These are phyloP conservation scores for Hapsidospora chrysogenum DNA, from an alignment of 495 filamentous ascomycete species.

Conservation along the genomic window DNA sequence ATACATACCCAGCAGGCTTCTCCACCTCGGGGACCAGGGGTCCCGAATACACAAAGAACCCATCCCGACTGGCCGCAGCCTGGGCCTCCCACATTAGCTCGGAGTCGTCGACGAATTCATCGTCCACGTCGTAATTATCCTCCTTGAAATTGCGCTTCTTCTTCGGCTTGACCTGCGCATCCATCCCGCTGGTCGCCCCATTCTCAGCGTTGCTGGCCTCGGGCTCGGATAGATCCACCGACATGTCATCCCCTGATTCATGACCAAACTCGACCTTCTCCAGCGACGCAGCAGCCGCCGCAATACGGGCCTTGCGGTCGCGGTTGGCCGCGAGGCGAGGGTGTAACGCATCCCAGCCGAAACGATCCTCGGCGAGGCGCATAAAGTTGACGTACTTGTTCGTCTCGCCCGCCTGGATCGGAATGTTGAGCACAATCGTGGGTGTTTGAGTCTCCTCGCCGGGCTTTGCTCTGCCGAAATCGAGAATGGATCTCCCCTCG, in stretches of 20 bases:
- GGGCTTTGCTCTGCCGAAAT: constrained; percentile 29
- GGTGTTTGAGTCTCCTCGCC: constrained; percentile 40
- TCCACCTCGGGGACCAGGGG: constrained; percentile 75
- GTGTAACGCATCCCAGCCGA: constrained; percentile 87
- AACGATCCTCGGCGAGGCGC: constrained; percentile 77
- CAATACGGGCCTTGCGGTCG: constrained; percentile 60
- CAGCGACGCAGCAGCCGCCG: constrained; percentile 65
- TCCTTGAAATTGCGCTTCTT: constrained; percentile 74
- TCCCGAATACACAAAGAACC: constrained; percentile 78
- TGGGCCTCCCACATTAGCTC: constrained; percentile 93
- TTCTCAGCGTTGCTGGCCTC: constrained; percentile 60
- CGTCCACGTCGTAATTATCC: constrained; percentile 90
- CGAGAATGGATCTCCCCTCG: constrained; percentile 29
- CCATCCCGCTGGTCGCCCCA: constrained; percentile 42
- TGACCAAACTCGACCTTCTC: constrained; percentile 57
- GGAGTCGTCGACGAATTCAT: constrained; percentile 95
- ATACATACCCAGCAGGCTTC: constrained; percentile 60
- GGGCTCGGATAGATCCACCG: constrained; percentile 46
- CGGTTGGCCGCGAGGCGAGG: constrained; percentile 78
- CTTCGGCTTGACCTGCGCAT: constrained; percentile 42
- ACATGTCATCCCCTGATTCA: constrained; percentile 63
- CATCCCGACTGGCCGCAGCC: constrained; percentile 82
- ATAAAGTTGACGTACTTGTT: constrained; percentile 94
- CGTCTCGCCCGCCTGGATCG: constrained; percentile 49
- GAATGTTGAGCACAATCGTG: constrained; percentile 71